Evolutionary conservation across 306 rosid species (phyloP).

Genomic region (Herpetospermum pedunculosum): DNA sequence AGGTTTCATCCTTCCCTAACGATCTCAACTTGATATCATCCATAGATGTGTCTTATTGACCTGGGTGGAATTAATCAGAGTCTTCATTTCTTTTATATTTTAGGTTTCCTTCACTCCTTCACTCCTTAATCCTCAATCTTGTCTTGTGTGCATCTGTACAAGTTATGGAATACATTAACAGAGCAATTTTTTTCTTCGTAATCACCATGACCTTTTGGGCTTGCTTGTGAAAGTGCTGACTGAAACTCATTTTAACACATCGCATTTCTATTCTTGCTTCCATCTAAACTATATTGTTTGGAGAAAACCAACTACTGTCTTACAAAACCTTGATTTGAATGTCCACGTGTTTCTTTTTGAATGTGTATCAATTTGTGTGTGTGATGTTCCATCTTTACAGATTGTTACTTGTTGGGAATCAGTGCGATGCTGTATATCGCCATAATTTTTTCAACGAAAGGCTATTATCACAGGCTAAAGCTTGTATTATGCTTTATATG

Average conservation of each 20-base stretch:
- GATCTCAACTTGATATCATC: background rate
- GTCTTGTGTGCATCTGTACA: background rate
- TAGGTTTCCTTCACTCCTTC: background rate
- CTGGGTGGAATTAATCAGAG: background rate
- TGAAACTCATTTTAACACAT: background rate
- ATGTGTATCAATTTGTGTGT: background rate
- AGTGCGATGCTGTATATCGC: background rate
- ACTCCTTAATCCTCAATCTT: background rate
- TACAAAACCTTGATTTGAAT: background rate
- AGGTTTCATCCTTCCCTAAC: background rate
- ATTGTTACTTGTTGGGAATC: background rate
- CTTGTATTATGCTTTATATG: constrained; percentile 10
- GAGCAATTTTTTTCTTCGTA: background rate
- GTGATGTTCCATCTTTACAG: background rate
- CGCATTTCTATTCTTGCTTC: background rate
- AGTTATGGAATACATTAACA: background rate
- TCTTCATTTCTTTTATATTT: background rate
- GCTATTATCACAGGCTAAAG: background rate
- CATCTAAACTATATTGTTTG: background rate
- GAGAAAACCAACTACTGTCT: background rate
- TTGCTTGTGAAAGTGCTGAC: background rate
- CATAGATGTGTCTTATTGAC: background rate
- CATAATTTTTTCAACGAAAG: background rate
- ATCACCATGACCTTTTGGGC: background rate
- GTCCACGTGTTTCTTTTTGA: background rate